Base-by-base conservation (phyloP, 805 yeast genomes). In the Huiozyma naganishii region DNA sequence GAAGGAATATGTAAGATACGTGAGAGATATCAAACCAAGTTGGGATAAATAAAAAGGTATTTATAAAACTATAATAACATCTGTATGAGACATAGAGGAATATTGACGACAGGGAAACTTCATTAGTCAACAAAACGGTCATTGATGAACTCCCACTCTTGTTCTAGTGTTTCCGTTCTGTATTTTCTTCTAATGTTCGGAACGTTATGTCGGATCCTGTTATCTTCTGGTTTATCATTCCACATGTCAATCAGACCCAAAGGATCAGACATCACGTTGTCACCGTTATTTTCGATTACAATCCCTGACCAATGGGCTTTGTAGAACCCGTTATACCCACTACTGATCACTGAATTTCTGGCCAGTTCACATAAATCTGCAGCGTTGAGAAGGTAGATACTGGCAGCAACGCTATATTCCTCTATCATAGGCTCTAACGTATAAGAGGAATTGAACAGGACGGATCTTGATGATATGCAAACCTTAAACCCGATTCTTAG, bases 21-120 rank as follows among this genome's bases (percentile, higher is more conserved):
- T 62, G n/a, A 51, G 67, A 41, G 65, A 63, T 45, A 63, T 63
- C 8, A 40, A 50, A 36, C 66, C 67, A 23, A 63, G 67, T 43
- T 63, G 67, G 67, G 48, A 50, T 2, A 47, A 47, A 37, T 46
- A 40, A 48, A 32, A 30, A 11, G 33, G 33, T 9, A 11, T 30
- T 7, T 23, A 6, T 23, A n/a, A 17, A 30, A 40, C 6, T 23
- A 33, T 33, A 6, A 33, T 11, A 35, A 11, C 11, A n/a, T 43
- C 10, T 27, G 17, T n/a, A 7, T 33, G 29, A 13, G 10, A 33
- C 17, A n/a, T 43, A 43, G 30, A 41, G 29, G 30, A 7, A 9
- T 12, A 17, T 13, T 9, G 10, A 27, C 11, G 6, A 12, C 7
- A 37, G 23, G 40, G 33, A 9, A 30, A 11, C 2, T 8, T 11